phyloP scores from a whole-genome alignment of 164 flowering plant species.

The Tetrastigma voinierianum region DNA sequence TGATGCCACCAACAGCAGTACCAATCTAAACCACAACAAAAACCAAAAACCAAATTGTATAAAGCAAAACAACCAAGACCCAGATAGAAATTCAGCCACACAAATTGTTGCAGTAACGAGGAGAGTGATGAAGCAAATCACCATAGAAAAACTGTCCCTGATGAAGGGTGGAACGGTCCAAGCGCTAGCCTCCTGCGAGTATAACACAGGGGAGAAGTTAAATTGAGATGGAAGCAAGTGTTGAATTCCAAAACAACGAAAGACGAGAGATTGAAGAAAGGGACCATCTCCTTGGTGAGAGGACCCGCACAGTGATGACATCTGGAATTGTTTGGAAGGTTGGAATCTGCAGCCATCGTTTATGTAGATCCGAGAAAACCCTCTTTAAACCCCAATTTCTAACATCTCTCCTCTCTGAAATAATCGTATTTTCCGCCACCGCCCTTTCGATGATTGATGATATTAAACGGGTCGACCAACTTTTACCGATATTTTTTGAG shows the following conservation, averaged over 20 bases:
- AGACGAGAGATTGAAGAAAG: not conserved
- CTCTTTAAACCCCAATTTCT: too few relatives aligned
- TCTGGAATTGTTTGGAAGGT: slow-evolving; percentile 14
- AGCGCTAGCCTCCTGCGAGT: slow-evolving; percentile 68
- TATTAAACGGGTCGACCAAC: too few relatives aligned
- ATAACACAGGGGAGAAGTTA: not conserved
- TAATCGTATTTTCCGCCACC: too few relatives aligned
- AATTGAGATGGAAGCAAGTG: not conserved
- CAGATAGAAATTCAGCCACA: not conserved
- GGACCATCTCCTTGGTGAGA: slow-evolving; percentile 73
- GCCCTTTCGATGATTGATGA: too few relatives aligned
- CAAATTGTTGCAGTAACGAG: not conserved
- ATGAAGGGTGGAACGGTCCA: slow-evolving; percentile 75
- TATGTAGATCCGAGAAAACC: not conserved
- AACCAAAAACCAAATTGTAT: not conserved
- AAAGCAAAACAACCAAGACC: not conserved
- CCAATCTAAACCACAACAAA: slow-evolving; percentile 58
- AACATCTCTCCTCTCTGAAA: too few relatives aligned
- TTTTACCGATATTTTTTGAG: too few relatives aligned
- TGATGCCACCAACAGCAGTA: slow-evolving; percentile 85
- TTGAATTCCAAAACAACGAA: not conserved
- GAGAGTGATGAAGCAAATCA: slow-evolving; percentile 13
- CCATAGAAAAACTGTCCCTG: slow-evolving; percentile 92
- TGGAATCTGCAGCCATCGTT: slow-evolving; percentile 14
- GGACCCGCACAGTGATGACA: slow-evolving; percentile 90